Base-by-base conservation (phyloP, 176 grass and related monocot species). In the Melocanna baccifera region DNA sequence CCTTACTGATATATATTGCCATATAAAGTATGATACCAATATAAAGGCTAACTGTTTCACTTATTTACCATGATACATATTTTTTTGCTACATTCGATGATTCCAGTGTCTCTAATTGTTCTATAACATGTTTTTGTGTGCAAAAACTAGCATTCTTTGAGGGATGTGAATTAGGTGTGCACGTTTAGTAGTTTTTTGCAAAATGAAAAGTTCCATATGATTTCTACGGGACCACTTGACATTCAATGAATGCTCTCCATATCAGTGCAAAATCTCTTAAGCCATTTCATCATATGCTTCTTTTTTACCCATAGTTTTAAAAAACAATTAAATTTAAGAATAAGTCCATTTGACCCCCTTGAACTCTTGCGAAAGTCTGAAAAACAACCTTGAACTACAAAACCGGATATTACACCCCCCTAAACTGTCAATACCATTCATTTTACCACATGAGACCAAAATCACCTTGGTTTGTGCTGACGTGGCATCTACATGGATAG, bases 141-240 rank as follows among this genome's bases (percentile, higher is more conserved):
- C 65, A 63, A 78, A 63, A 20, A 78, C 36, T 80, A 69, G 40
- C 25, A 81, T 81, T 55, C 45, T 53, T 81, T 18, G 50, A 69
- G 48, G 34, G 64, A 39, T 13, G 34, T 69, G 22, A 69, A 53
- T 48, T 22, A 14, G 34, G 22, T 52, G 32, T 8, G 29, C 63
- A 69, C 12, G 22, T 57, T 40, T 28, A 56, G 64, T 53, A 57
- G 65, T 70, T 56, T 56, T 53, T 67, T 45, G 62, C 45, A 52
- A 80, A 80, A 67, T 19, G 45, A 80, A 39, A 32, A 41, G 9
- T 69, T 69, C 9, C 37, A 41, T 11, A 41, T 69, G 19, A 22
- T n/a, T 69, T 41, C 19, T 69, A 41, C n/a, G 5, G 19, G 19
- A n/a, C 66, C 36, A 69, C 19, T 41, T 40, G 37, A 69, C 4